Percentiles rank a stretch among this genome's conserved stretches.
Evolutionary conservation across 345 rosid genomes (phyloP).

Genomic region (Nephelium lappaceum): DNA sequence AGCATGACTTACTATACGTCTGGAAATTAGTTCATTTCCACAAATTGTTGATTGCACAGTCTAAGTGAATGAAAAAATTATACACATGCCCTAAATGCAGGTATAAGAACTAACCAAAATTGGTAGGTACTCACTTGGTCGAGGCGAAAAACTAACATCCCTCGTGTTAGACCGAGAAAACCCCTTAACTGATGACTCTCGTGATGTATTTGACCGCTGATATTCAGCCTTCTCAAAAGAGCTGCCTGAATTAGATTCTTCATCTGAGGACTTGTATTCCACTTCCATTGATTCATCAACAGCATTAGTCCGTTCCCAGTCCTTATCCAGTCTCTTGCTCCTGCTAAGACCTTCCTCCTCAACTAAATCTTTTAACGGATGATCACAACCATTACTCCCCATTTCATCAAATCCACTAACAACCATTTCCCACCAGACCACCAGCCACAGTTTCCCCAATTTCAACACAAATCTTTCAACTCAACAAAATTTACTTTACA

Average conservation of each 20-base stretch:
- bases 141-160: conserved; percentile 32
- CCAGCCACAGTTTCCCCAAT: conserved; percentile 6
- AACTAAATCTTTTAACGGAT: conserved; percentile 41
- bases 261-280: conserved; percentile 28
- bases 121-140: conserved; percentile 41
- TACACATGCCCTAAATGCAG: background rate
- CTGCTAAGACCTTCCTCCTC: conserved; percentile 34
- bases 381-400: conserved; percentile 57
- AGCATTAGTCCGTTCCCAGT: conserved; percentile 22
- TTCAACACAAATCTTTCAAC: conserved; percentile 12
- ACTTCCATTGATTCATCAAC: conserved; percentile 19
- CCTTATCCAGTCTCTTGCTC: conserved; percentile 30
- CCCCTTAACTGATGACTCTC: conserved; percentile 35
- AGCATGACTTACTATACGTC: background rate
- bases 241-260: conserved; percentile 21
- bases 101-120: background rate
- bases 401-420: conserved; percentile 34
- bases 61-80: background rate
- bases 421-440: conserved; percentile 10
- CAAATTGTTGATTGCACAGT: background rate
- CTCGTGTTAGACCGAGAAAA: conserved; percentile 25
- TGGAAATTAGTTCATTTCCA: background rate
- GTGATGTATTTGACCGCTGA: conserved; percentile 32
- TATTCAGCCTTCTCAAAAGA: conserved; percentile 26
- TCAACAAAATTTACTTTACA: conserved; percentile 1